A percentile compares a stretch with the other conserved stretches of the same genome.
Evolutionary conservation across 352 stramenopile genomes (phyloP).

Genomic region (Elongisporangium anandrum): DNA sequence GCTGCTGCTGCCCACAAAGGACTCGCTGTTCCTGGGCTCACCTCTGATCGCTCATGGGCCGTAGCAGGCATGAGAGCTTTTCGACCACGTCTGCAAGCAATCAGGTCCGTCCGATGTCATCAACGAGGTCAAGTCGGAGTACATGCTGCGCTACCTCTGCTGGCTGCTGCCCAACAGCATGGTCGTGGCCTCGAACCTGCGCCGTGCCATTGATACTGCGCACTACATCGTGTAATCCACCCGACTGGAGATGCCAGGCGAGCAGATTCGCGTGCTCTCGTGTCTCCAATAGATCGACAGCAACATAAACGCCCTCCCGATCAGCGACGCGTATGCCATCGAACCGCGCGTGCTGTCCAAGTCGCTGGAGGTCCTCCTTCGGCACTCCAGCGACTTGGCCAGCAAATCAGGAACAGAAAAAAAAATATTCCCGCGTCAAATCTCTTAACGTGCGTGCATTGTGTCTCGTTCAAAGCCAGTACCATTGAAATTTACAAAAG

Average conservation of each 20-base stretch:
- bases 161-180: constrained; percentile 44
- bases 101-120: constrained; percentile 5
- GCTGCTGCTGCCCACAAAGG: constrained; percentile 50
- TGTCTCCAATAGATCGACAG: constrained; percentile 80
- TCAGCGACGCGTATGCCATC: constrained; percentile 47
- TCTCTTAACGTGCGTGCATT: too few species aligned
- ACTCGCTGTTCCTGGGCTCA: constrained; percentile 85
- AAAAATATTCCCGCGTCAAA: too few species aligned
- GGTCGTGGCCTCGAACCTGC: constrained; percentile 70
- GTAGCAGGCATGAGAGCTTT: constrained; percentile 53
- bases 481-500: too few species aligned
- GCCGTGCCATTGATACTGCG: constrained; percentile 76
- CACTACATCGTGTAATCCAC: constrained; percentile 66
- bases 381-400: too few species aligned
- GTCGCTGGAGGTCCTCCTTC: constrained; percentile 14
- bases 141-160: constrained; percentile 44
- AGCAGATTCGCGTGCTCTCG: constrained; percentile 80
- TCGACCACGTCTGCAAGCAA: constrained; percentile 31
- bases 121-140: constrained; percentile 8
- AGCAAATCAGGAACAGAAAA: too few species aligned
- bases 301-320: constrained; percentile 83
- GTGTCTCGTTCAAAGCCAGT: too few species aligned
- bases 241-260: constrained; percentile 39
- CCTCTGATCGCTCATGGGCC: constrained; percentile 60
- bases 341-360: constrained; percentile 24